Base-by-base conservation (phyloP, 306 rosid genomes). In the Sicyos edulis region DNA sequence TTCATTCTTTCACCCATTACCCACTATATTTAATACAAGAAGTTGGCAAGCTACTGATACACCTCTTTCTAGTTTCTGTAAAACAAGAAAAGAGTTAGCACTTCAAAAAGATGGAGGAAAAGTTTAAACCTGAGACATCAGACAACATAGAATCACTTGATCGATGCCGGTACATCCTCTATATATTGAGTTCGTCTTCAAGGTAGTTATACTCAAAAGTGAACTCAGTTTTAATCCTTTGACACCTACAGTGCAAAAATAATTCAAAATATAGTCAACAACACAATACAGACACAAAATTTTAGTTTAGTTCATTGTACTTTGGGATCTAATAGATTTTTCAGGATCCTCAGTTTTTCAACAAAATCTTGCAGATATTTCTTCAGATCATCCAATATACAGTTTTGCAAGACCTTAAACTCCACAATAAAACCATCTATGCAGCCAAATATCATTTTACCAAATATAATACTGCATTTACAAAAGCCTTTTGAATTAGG, bases 201-300 rank as follows among this genome's bases (percentile, higher is more conserved):
- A 92, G 98, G 78, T 88, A 84, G 81, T 88, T 90, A 68, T 92
- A 92, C 80, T 92, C 98, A 77, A 92, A 92, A 55, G 96, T 90
- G 80, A 92, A 92, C 50, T 90, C 98, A 0, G 91, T 87, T 87
- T 90, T 92, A 83, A 92, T 92, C 82, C 98, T 85, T 72, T 92
- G 98, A 77, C 98, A 92, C 98, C 96, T 92, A 91, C 73, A 80
- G 20, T 75, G 56, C 72, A 78, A 45, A 79, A 51, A 74, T 45
- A 70, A 54, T 20, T 54, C 44, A 60, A 40, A 47, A 59, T 49
- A 40, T 15, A 10, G 57, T 14, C 49, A 60, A 58, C 17, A 44
- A 21, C 56, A 61, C 2, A 7, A 32, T 34, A 32, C 13, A 15
- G 9, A 32, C 15, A 29, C 3, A 57, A 8, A 53, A 19, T 53